phyloP scores from a whole-genome alignment of 2,329 filamentous ascomycete species.

The Dactylellina parvicollis region DNA sequence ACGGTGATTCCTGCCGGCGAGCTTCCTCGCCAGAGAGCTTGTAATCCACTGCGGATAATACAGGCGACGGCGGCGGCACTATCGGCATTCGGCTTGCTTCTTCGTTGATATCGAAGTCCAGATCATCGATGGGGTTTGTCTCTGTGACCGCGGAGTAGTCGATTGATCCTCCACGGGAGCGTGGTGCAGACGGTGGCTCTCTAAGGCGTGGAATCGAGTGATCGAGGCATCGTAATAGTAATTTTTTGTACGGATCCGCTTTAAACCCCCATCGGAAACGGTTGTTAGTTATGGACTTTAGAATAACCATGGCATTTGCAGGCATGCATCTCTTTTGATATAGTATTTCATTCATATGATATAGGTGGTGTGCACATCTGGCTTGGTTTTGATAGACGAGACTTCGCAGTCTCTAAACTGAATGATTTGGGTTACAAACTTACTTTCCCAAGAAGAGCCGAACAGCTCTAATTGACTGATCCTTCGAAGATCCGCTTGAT shows the following conservation, averaged over 20 bases:
- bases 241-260: conserved; percentile 53
- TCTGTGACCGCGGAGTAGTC: conserved; percentile 24
- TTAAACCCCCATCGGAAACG: background rate
- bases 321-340: too few relatives aligned
- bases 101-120: conserved; percentile 31
- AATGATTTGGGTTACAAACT: background rate
- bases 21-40: conserved; percentile 9
- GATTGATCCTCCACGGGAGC: conserved; percentile 36
- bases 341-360: conserved; percentile 14
- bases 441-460: conserved; percentile 54
- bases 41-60: conserved; percentile 20
- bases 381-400: background rate
- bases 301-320: background rate
- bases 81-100: conserved; percentile 31
- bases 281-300: conserved; percentile 3
- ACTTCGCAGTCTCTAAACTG: background rate
- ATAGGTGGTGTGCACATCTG: conserved; percentile 17
- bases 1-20: conserved; percentile 6
- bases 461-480: conserved; percentile 53
- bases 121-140: background rate
- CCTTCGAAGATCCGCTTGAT: conserved; percentile 44
- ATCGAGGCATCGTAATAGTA: conserved; percentile 48
- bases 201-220: conserved; percentile 45
- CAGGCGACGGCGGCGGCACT: conserved; percentile 52
- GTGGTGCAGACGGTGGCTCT: conserved; percentile 25